Percentiles rank a stretch among this genome's conserved stretches.
These are phyloP conservation scores for Penicillium pulvis DNA, from an alignment of 495 filamentous ascomycete genomes.

Conservation along the genomic window DNA sequence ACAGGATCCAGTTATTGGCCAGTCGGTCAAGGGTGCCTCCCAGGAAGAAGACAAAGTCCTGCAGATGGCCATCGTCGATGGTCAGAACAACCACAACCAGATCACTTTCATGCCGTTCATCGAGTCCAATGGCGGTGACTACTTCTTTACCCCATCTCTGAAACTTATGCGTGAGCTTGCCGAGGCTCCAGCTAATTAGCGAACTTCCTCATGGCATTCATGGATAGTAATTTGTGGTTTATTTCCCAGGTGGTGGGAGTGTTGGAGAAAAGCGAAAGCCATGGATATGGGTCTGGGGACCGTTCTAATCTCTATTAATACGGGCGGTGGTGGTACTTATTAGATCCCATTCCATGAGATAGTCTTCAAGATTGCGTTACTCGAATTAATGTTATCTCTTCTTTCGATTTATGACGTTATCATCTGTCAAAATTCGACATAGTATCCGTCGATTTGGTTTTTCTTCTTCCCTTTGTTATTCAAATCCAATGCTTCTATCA, in stretches of 20 bases:
- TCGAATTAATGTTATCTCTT: too few species aligned
- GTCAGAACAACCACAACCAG: constrained; percentile 26
- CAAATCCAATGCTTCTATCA: too few species aligned
- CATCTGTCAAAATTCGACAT: too few species aligned
- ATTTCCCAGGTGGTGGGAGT: not conserved
- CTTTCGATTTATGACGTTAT: too few species aligned
- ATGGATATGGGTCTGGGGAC: too few species aligned
- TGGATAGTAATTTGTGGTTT: not conserved
- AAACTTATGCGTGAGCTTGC: constrained; percentile 10
- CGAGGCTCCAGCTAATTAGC: not conserved
- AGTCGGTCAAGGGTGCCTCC: not conserved
- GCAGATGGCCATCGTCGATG: not conserved
- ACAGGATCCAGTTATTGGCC: not conserved
- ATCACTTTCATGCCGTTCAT: constrained; percentile 34
- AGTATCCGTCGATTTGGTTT: too few species aligned
- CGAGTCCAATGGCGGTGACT: constrained; percentile 14
- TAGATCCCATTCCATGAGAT: too few species aligned
- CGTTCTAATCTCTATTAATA: too few species aligned
- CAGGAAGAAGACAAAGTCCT: not conserved
- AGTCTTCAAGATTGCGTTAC: too few species aligned
- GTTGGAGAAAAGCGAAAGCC: not conserved
- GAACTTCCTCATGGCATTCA: not conserved
- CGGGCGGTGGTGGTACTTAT: too few species aligned
- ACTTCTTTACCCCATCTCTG: constrained; percentile 15
- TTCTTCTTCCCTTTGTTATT: too few species aligned